Evolutionary conservation across 345 rosid genomes (phyloP).

Genomic region (Limnanthes douglasii): DNA sequence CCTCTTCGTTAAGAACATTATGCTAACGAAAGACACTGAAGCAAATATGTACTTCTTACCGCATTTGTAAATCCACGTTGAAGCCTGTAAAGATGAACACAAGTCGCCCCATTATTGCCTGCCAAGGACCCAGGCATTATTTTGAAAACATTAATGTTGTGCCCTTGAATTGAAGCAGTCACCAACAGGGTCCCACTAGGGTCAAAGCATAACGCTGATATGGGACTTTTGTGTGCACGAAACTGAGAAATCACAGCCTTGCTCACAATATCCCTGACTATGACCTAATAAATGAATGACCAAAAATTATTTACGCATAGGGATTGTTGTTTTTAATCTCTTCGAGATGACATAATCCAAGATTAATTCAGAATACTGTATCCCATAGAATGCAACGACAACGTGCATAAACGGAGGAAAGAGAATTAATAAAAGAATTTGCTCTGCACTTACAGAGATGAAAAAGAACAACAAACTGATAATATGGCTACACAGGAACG

Average conservation of each 20-base stretch:
- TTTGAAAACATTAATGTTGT: constrained; percentile 77
- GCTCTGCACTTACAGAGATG: no score
- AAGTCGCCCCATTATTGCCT: constrained; percentile 31
- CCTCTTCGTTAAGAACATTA: no score
- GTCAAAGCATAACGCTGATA: constrained; percentile 84
- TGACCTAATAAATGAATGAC: constrained; percentile 60
- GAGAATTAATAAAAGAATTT: no score
- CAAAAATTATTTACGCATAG: no score
- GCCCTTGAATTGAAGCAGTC: constrained; percentile 88
- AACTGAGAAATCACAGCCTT: constrained; percentile 64
- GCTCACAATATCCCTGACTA: constrained; percentile 63
- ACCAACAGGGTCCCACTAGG: constrained; percentile 85
- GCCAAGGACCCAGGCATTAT: constrained; percentile 44
- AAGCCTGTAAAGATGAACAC: constrained; percentile 67
- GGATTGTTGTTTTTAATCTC: no score
- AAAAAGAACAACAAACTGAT: no score
- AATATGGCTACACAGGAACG: no score
- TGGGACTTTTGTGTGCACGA: constrained; percentile 83
- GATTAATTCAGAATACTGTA: no score
- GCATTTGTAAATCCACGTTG: constrained; percentile 97
- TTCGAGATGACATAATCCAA: no score
- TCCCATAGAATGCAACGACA: no score
- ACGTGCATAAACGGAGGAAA: not conserved
- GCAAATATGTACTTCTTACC: constrained; percentile 24
- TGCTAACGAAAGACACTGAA: no score